phyloP scores from a whole-genome alignment of 805 yeast species.

The Pichia membranifaciens region DNA sequence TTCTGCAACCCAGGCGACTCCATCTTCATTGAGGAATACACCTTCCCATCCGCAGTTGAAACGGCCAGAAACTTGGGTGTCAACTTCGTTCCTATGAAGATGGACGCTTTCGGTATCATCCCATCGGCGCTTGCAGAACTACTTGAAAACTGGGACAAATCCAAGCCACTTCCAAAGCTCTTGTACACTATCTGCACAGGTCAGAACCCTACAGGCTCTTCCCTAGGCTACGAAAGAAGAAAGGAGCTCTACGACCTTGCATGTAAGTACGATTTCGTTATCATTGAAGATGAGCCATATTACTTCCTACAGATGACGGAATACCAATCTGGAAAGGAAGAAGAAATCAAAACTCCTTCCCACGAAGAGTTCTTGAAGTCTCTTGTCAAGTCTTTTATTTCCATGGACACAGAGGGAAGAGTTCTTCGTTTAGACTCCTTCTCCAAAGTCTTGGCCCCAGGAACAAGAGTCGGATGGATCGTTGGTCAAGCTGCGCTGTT shows the following conservation, averaged over 20 bases:
- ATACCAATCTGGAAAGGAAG: conserved; percentile 43
- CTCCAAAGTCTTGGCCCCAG: conserved; percentile 91
- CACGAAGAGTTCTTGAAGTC: conserved; percentile 65
- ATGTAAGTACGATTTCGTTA: conserved; percentile 76
- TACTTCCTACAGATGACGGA: conserved; percentile 90
- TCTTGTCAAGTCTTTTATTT: conserved; percentile 69
- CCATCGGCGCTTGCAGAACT: conserved; percentile 50
- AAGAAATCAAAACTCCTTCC: conserved; percentile 25
- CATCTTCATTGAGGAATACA: conserved; percentile 68
- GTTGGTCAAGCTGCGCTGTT: conserved; percentile 61
- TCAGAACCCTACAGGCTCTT: conserved; percentile 96
- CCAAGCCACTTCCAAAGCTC: conserved; percentile 67
- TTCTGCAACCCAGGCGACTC: conserved; percentile 55
- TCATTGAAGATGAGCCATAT: conserved; percentile 96
- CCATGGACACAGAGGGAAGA: conserved; percentile 80
- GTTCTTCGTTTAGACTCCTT: conserved; percentile 85
- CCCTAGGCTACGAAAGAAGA: conserved; percentile 73
- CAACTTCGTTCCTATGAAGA: conserved; percentile 55
- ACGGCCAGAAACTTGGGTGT: conserved; percentile 59
- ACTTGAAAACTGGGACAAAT: conserved; percentile 54
- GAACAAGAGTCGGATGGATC: conserved; percentile 84
- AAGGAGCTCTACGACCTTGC: conserved; percentile 68
- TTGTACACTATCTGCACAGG: conserved; percentile 93
- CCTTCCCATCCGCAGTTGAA: conserved; percentile 71
- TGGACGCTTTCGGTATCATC: conserved; percentile 61